Conservation (phyloP, 129 eudicot species). For the Calendula officinalis region DNA sequence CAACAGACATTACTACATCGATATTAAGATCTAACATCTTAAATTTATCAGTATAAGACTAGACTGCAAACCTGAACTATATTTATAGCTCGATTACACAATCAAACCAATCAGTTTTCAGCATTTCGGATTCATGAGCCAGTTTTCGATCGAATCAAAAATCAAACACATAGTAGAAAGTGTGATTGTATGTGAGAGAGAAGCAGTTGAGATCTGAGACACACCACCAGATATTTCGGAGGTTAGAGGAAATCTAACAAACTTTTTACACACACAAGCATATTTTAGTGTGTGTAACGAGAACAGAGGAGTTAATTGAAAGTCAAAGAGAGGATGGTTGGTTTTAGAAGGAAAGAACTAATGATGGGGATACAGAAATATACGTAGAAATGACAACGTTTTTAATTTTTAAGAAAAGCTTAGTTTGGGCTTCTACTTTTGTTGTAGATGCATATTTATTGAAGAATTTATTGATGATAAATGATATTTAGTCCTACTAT, state of each 20-base stretch:
- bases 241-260: slow-evolving; percentile 26
- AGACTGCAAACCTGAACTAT: slow-evolving; percentile 11
- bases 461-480: background rate
- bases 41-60: background rate
- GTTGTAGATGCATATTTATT: background rate
- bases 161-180: slow-evolving; percentile 19
- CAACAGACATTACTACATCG: slow-evolving; percentile 29
- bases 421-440: slow-evolving; percentile 4
- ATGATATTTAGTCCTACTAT: too few relatives aligned
- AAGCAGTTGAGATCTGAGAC: slow-evolving; percentile 25
- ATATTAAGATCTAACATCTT: slow-evolving; percentile 70
- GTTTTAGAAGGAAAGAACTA: slow-evolving; percentile 18
- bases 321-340: slow-evolving; percentile 31
- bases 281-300: slow-evolving; percentile 26
- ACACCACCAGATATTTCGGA: slow-evolving; percentile 21
- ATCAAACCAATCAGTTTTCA: slow-evolving; percentile 1
- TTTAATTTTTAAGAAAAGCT: slow-evolving; percentile 1
- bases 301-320: slow-evolving; percentile 5
- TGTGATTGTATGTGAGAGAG: slow-evolving; percentile 22
- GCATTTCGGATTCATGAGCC: slow-evolving; percentile 25
- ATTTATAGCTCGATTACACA: slow-evolving; percentile 10
- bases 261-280: slow-evolving; percentile 27
- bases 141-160: slow-evolving; percentile 23
- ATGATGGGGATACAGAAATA: slow-evolving; percentile 10
- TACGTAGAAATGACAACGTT: slow-evolving; percentile 14